Evolutionary conservation across 2,329 filamentous ascomycete genomes (phyloP).

Genomic region (Alternaria ethzedia): DNA sequence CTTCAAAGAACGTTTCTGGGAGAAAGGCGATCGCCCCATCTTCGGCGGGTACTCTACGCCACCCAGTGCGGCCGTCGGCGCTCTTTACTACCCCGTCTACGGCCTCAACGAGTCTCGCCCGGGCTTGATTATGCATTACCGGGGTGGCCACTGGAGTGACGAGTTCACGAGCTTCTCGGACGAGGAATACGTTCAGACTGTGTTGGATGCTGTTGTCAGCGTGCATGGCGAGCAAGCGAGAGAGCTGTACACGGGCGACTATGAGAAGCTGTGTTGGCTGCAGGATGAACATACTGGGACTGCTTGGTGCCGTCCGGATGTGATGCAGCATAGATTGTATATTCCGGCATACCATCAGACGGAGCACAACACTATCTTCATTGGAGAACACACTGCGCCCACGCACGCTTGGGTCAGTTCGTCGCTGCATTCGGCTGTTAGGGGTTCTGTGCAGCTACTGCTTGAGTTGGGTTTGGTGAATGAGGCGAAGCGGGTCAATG

Average conservation of each 20-base stretch:
- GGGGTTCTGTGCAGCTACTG: constrained; percentile 1
- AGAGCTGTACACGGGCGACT: background rate
- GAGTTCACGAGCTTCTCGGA: background rate
- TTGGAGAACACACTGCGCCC: background rate
- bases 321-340: background rate
- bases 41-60: background rate
- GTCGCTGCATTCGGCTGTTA: background rate
- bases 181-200: background rate
- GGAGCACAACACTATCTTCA: background rate
- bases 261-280: background rate
- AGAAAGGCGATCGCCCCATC: background rate
- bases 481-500: background rate
- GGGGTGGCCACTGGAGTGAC: background rate
- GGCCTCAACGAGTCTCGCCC: background rate
- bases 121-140: background rate
- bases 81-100: background rate
- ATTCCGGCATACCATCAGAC: background rate
- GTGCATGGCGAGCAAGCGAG: background rate
- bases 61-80: background rate
- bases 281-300: background rate
- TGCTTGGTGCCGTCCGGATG: background rate
- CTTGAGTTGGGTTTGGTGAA: background rate
- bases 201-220: background rate
- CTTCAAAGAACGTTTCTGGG: background rate
- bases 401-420: constrained; percentile 3